Base-by-base conservation (phyloP, 495 filamentous ascomycete genomes). In the Annulohypoxylon moriforme region DNA sequence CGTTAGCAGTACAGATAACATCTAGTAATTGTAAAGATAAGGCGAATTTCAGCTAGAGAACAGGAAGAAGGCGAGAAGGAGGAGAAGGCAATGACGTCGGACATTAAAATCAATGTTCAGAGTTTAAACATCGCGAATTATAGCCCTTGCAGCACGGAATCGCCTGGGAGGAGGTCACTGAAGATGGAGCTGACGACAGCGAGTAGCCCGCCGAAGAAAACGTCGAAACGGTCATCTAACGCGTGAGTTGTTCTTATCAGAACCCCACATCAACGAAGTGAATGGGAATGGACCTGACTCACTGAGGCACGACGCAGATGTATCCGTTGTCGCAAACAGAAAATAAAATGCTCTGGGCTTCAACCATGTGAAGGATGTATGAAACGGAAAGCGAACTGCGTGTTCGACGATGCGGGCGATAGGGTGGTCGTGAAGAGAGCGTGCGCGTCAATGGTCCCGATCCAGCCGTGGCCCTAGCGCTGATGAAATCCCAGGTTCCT, bases 1-100 rank as follows among this genome's bases (percentile, higher is more conserved):
- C n/a, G 40, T 44, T 44, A 18, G 40, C n/a, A 44, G n/a, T 44
- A 44, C 40, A 44, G 40, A 44, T 44, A 44, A 44, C 40, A 44
- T 44, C n/a, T 6, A 44, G n/a, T 18, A 44, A 44, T 18, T 44
- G 40, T 44, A 44, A 44, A 44, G 40, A 44, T 44, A 44, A 44
- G 40, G 40, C 40, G 40, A 44, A 20, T 11, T 44, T 44, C 16
- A 44, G 40, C 16, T 44, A 18, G 40, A 20, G 40, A 20, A 20
- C 7, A 44, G 40, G 40, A 44, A 44, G 40, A 44, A 13, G 14
- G 20, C 20, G 40, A 18, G n/a, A 44, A 44, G 40, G 7, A 20
- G 1, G 14, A 42, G n/a, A 20, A 44, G 16, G 8, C 4, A 44
- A 44, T 44, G 40, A 44, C 40, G 40, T 44, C 40, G 40, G n/a